A percentile compares a stretch with the other conserved stretches of the same genome.
Evolutionary conservation across 352 stramenopile species (phyloP).

Genomic region (Globisporangium paddicum): DNA sequence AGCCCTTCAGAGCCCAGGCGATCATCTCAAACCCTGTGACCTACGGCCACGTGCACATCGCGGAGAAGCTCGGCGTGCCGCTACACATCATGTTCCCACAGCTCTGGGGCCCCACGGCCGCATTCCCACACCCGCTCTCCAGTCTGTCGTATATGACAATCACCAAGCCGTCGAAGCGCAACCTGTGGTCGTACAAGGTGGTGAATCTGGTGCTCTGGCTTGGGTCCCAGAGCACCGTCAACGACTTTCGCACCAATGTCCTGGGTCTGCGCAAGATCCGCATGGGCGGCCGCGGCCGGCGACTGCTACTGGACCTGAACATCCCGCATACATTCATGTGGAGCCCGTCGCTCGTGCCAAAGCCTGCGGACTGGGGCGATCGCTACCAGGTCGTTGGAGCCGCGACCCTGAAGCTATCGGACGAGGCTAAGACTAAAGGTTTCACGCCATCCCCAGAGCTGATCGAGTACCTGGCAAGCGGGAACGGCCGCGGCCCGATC

Average conservation of each 20-base stretch:
- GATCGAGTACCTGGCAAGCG: conserved; percentile 48
- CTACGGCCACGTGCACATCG: conserved; percentile 92
- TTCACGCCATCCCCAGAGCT: conserved; percentile 59
- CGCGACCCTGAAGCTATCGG: conserved; percentile 5
- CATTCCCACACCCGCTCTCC: conserved; percentile 89
- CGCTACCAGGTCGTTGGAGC: conserved; percentile 13
- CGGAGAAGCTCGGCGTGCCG: conserved; percentile 87
- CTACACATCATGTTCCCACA: conserved; percentile 95
- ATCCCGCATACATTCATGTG: conserved; percentile 77
- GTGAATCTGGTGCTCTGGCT: conserved; percentile 52
- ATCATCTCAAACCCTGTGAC: conserved; percentile 95
- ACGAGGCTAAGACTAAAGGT: neutral
- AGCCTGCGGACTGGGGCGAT: conserved; percentile 55
- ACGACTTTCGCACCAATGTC: conserved; percentile 44
- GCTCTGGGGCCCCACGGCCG: conserved; percentile 83
- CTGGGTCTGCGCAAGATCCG: conserved; percentile 38
- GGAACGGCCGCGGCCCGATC: conserved; percentile 49
- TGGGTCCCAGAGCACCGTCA: conserved; percentile 35
- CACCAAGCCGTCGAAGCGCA: conserved; percentile 39
- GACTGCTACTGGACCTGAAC: conserved; percentile 25
- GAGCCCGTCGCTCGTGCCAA: conserved; percentile 49
- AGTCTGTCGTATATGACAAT: conserved; percentile 86
- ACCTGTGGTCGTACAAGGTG: conserved; percentile 49
- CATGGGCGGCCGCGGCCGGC: conserved; percentile 23
- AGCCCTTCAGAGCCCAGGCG: conserved; percentile 82